Percentiles rank a stretch among this genome's conserved stretches.
Conservation (phyloP, 306 rosid genomes). For the Prunus mongolica region DNA sequence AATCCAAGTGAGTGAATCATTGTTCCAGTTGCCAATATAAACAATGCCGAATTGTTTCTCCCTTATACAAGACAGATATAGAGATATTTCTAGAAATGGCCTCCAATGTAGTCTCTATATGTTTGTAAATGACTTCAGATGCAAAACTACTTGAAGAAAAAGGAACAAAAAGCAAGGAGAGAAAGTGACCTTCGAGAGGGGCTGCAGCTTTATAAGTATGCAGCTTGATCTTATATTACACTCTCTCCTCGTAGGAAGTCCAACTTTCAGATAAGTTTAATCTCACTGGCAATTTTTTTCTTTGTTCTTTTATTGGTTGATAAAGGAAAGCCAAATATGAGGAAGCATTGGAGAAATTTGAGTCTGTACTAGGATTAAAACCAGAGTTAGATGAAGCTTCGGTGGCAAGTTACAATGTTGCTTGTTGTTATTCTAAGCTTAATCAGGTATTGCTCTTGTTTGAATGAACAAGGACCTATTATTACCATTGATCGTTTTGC, state of each 20-base stretch:
- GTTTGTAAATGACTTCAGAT: slow-evolving; percentile 53
- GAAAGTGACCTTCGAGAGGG: slow-evolving; percentile 78
- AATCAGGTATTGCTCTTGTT: slow-evolving; percentile 60
- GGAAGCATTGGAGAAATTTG: slow-evolving; percentile 85
- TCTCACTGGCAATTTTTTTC: background rate
- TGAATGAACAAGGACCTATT: background rate
- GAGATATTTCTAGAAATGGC: background rate
- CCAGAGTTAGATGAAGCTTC: slow-evolving; percentile 72
- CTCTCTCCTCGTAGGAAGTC: background rate
- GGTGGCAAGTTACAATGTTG: slow-evolving; percentile 90
- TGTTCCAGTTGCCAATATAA: background rate
- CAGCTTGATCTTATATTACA: background rate
- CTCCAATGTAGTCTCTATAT: background rate
- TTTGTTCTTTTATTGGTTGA: background rate
- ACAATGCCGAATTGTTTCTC: background rate
- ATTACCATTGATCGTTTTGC: background rate
- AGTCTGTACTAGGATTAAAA: slow-evolving; percentile 81
- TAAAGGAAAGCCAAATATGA: slow-evolving; percentile 77
- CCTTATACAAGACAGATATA: background rate
- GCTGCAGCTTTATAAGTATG: slow-evolving; percentile 77
- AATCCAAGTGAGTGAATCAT: slow-evolving; percentile 71
- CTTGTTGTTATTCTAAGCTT: slow-evolving; percentile 92
- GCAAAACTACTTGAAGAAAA: slow-evolving; percentile 75
- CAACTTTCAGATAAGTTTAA: slow-evolving; percentile 4
- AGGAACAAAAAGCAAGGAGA: slow-evolving; percentile 65